Evolutionary conservation across 768 basidiomycete genomes (phyloP).

Genomic region (Rhizopogon vulgaris): DNA sequence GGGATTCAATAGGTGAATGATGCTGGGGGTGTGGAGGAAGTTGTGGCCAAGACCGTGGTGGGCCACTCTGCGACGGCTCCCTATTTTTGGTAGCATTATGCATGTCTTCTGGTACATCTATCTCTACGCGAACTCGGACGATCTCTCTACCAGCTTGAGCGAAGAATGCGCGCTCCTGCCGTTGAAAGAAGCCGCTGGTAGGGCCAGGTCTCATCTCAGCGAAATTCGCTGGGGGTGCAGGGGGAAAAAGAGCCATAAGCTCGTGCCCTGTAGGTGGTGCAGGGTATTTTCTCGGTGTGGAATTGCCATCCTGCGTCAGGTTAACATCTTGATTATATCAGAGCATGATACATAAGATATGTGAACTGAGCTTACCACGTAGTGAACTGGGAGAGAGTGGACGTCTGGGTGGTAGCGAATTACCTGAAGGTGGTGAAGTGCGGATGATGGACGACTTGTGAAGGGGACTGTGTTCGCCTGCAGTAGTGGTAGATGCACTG

Average conservation of each 20-base stretch:
- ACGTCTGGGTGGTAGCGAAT: conserved; percentile 35
- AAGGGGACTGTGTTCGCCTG: conserved; percentile 36
- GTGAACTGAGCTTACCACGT: conserved; percentile 37
- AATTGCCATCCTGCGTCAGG: conserved; percentile 46
- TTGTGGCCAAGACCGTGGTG: conserved; percentile 25
- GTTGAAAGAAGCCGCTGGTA: conserved; percentile 67
- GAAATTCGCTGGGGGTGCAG: conserved; percentile 53
- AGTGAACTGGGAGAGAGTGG: conserved; percentile 61
- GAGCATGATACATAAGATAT: conserved; percentile 2
- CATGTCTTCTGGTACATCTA: conserved; percentile 43
- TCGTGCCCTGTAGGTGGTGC: conserved; percentile 78
- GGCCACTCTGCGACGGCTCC: conserved; percentile 5
- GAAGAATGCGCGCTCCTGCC: conserved; percentile 77
- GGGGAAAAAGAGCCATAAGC: conserved; percentile 80
- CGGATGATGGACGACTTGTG: conserved; percentile 17
- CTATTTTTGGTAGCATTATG: conserved; percentile 16
- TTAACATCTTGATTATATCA: conserved; percentile 50
- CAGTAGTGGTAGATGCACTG: conserved; percentile 41
- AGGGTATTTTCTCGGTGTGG: conserved; percentile 54
- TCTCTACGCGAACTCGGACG: conserved; percentile 66
- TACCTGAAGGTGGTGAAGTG: conserved; percentile 26
- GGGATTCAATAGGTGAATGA: conserved; percentile 20
- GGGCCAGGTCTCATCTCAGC: conserved; percentile 54
- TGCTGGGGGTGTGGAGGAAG: conserved; percentile 26
- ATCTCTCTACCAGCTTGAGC: conserved; percentile 75